Percentiles rank a stretch among this genome's conserved stretches.
Conservation (phyloP, 2,329 filamentous ascomycete genomes). For the Macrophomina phaseolina region DNA sequence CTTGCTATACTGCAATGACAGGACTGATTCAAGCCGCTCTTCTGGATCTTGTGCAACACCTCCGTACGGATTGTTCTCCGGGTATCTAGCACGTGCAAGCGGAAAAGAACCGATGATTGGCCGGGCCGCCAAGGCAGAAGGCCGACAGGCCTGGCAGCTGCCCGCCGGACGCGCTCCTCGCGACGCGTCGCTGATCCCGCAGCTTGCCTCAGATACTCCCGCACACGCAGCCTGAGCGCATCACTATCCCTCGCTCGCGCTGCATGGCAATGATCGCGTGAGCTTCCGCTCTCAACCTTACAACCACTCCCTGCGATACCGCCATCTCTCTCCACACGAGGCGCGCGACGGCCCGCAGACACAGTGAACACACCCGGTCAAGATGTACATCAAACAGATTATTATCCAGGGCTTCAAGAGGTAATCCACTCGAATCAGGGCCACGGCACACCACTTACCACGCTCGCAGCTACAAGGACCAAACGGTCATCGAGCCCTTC, state of each 20-base stretch:
- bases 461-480: constrained; percentile 88
- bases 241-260: constrained; percentile 5
- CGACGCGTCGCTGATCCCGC: constrained; percentile 24
- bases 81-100: not conserved
- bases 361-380: constrained; percentile 34
- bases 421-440: constrained; percentile 53
- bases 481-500: constrained; percentile 98
- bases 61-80: not conserved
- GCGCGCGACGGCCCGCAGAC: constrained; percentile 8
- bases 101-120: not conserved
- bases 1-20: not conserved
- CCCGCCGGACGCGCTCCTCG: constrained; percentile 12
- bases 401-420: constrained; percentile 99
- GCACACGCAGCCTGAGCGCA: constrained; percentile 1
- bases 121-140: constrained; percentile 2
- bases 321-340: not conserved
- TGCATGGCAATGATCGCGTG: constrained; percentile 19
- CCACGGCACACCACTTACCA: constrained; percentile 27
- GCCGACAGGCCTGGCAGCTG: not conserved
- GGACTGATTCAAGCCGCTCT: not conserved
- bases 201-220: constrained; percentile 17
- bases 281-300: not conserved
- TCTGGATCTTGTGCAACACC: not conserved
- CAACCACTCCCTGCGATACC: not conserved
- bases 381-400: constrained; percentile 99